Evolutionary conservation across 1,284 basidiomycete genomes (phyloP), one percentile per base, ranked within the genome.

Genomic region (Pseudozyma pruni): DNA sequence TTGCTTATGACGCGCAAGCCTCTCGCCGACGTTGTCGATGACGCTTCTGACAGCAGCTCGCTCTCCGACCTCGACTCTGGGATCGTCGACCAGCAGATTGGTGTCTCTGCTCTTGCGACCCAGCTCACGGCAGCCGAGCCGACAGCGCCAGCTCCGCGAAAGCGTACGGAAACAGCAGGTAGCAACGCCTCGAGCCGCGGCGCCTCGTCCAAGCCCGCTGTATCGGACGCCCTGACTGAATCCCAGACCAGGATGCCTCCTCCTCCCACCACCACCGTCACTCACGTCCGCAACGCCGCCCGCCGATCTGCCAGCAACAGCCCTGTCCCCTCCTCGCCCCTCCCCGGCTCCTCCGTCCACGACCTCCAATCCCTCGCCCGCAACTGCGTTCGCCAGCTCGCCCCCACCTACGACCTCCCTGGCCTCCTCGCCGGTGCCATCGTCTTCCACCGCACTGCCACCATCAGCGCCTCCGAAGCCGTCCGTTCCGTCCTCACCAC

Each of bases 361-460:
- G 62, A 72, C 23, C 54, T 77, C 27, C 67, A 71, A 41, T 38
- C 43, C 10, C 59, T 66, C 2, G 72, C 74, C 13, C 66, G 72
- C 23, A 41, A 41, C 39, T 69, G 72, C 32, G 75, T 81, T 2
- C 56, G 52, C 11, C 50, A 57, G 20, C 60, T 81, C 1, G 76
- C 80, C 2, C 60, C 72, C 7, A 78, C 79, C 17, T 81, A 81
- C 58, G 80, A 81, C 39, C 54, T 81, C 7, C 68, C 74, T 17
- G 79, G 78, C 11, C 75, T 81, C n/a, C 60, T 81, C 10, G 80
- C 80, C 4, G 73, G 76, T 7, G 74, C 78, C 13, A 69, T 81
- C 42, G 80, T 81, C 4, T 81, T 81, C 61, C 79, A 81, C 64
- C 75, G 80, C 17, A 81, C 80, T 8, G 80, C 80, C 20, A 81